phyloP scores from a whole-genome alignment of 139 green algal genomes.

The Dunaliella primolecta region DNA sequence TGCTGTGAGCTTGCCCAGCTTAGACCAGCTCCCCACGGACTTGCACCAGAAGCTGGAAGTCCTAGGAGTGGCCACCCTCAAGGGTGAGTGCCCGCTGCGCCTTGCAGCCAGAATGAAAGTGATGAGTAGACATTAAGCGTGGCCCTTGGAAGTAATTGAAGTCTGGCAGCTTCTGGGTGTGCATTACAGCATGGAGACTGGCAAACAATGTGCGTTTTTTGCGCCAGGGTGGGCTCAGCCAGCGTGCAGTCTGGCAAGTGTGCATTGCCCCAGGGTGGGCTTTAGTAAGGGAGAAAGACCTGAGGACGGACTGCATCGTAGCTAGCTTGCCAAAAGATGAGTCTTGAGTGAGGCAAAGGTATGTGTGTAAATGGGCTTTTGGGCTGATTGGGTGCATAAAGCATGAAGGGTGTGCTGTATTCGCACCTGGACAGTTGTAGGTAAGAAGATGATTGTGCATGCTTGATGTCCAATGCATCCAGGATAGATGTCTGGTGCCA shows the following conservation, averaged over 20 bases:
- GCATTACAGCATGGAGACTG: neutral
- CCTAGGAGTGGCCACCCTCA: constrained; percentile 1
- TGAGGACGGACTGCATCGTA: too few species aligned
- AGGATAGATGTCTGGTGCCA: too few species aligned
- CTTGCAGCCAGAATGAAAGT: neutral
- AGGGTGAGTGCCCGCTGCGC: neutral
- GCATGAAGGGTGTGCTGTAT: neutral
- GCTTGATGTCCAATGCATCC: too few species aligned
- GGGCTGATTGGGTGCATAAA: neutral
- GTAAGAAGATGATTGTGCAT: too few species aligned
- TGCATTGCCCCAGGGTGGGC: too few species aligned
- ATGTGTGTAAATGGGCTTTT: neutral
- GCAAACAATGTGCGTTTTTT: neutral
- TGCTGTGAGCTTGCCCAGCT: neutral
- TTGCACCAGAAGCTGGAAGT: constrained; percentile 26
- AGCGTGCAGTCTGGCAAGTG: too few species aligned
- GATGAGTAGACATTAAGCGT: neutral
- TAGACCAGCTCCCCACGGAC: constrained; percentile 26
- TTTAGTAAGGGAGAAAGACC: too few species aligned
- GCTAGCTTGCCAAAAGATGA: too few species aligned
- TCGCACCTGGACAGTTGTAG: too few species aligned
- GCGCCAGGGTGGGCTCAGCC: neutral
- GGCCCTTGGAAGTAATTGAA: neutral
- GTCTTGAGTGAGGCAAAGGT: too few species aligned
- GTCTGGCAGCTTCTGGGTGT: neutral